Percentiles rank a stretch among this genome's conserved stretches.
Conservation (phyloP, 2,329 filamentous ascomycete genomes). For the Cladophialophora carrionii region DNA sequence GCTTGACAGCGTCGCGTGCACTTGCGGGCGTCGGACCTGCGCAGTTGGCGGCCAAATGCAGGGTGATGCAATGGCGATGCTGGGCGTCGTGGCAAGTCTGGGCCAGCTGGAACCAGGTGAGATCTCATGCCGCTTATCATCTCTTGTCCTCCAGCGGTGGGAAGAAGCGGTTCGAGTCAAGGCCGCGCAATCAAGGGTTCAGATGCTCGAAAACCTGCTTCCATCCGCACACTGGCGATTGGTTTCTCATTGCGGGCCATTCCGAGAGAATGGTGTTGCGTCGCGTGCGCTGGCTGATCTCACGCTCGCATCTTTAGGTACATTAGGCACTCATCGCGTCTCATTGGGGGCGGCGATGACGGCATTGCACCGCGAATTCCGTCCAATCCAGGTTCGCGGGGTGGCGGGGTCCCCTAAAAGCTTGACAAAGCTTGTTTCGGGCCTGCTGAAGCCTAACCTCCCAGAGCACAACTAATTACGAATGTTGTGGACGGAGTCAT, state of each 20-base stretch:
- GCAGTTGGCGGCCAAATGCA: not conserved
- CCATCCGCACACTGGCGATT: not conserved
- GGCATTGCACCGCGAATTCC: not conserved
- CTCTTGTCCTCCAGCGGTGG: not conserved
- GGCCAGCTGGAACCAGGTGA: not conserved
- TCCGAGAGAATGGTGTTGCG: not conserved
- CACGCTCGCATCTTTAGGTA: no score
- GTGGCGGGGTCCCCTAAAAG: not conserved
- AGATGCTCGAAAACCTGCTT: not conserved
- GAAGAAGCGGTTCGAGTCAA: not conserved
- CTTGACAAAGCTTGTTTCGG: conserved; percentile 4
- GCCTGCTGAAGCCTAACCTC: not conserved
- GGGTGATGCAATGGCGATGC: conserved; percentile 1
- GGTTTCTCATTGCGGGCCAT: not conserved
- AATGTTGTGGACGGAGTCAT: not conserved
- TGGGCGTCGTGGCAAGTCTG: conserved; percentile 11
- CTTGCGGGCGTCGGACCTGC: not conserved
- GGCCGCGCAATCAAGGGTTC: not conserved
- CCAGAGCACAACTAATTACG: no score
- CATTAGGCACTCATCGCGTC: not conserved
- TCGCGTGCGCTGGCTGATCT: not conserved
- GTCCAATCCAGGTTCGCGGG: no score
- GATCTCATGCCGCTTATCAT: conserved; percentile 1
- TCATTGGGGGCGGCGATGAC: not conserved
- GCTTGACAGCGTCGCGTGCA: not conserved